Base-by-base conservation (phyloP, 2,329 filamentous ascomycete genomes). In the Neoascochyta sp. region DNA sequence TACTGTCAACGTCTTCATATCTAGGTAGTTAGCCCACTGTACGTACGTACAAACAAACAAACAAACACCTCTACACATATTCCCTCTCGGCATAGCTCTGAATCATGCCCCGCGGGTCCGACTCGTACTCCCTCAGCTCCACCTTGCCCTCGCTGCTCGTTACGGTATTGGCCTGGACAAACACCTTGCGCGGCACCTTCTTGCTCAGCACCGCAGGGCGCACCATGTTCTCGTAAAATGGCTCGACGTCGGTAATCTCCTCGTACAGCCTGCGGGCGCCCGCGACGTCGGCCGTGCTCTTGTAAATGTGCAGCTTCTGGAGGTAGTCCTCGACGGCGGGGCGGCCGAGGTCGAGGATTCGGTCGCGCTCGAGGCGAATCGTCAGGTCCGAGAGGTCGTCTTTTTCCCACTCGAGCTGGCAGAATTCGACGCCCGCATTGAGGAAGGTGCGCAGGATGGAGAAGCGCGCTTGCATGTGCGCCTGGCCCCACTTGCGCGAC, bases 281-380 rank as follows among this genome's bases (percentile, higher is more conserved):
- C 47, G 82, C 75, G 11, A 90, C 74, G 58, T 96, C 87, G 5
- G 87, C 90, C 1, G 87, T 95, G 4, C 82, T 78, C 71, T 95
- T 95, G 73, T 86, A 95, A 43, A 95, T 74, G 63, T 95, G 89
- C 41, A 96, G 68, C 65, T 93, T 92, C 67, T 93, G 88, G 28
- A 96, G 71, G 59, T 93, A 94, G 29, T 80, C 76, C 50, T 86
- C 86, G 12, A 96, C 86, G 3, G 89, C 86, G 22, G 83, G 80
- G 2, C 88, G 80, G 12, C 90, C 90, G 9, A 83, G 78, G 1
- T 80, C 86, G 18, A 92, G 70, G 47, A 95, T 95, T 72, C 94
- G 92, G 45, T 74, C 80, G 21, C 87, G 81, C 64, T 95, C 87
- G 15, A 96, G 71, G 40, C 78, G 78, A 54, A 96, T 90, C 11